Evolutionary conservation across 2,329 filamentous ascomycete species (phyloP).

Genomic region (Arachnopeziza araneosa): DNA sequence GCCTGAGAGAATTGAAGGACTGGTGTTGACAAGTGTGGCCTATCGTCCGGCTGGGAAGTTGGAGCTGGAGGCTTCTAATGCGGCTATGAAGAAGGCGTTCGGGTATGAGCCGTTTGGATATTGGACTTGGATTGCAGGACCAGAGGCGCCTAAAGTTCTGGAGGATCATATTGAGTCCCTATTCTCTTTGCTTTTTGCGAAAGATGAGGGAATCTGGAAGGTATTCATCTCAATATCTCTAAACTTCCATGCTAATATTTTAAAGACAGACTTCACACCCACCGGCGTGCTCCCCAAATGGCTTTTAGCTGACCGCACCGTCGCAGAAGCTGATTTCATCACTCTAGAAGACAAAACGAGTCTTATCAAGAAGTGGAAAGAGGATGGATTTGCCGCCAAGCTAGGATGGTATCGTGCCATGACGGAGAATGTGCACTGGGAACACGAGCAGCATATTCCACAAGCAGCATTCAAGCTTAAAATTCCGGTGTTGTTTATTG

Average conservation of each 20-base stretch:
- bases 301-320: not conserved
- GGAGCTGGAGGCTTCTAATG: not conserved
- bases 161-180: not conserved
- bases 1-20: not conserved
- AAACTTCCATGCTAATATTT: not conserved
- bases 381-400: not conserved
- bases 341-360: not conserved
- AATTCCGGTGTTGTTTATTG: not conserved
- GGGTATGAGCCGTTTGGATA: not conserved
- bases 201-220: not conserved
- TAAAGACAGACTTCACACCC: not conserved
- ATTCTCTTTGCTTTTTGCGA: not conserved
- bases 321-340: not conserved
- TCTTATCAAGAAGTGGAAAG: not conserved
- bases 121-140: not conserved
- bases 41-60: not conserved
- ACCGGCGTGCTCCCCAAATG: not conserved
- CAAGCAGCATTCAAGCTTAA: not conserved
- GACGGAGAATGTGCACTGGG: not conserved
- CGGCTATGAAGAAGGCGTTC: not conserved
- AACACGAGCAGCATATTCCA: not conserved
- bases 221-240: not conserved
- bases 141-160: not conserved
- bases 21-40: not conserved
- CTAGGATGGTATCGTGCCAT: not conserved